Percentiles rank a stretch among this genome's conserved stretches.
These are phyloP conservation scores for Stenocarpella maydis DNA, from an alignment of 2,329 filamentous ascomycete genomes.

Conservation along the genomic window DNA sequence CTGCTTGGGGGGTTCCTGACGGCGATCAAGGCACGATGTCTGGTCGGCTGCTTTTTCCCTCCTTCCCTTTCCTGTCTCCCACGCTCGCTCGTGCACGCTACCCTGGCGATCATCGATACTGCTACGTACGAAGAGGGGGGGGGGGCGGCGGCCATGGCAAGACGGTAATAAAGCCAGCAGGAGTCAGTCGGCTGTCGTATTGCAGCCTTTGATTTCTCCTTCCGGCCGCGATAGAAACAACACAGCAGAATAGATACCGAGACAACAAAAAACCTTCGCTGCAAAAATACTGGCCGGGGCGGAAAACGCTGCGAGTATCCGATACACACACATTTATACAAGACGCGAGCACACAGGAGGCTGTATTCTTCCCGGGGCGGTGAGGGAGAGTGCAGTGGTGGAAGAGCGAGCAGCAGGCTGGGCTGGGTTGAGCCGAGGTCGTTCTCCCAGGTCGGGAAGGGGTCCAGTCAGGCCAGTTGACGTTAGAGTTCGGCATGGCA, in stretches of 20 bases:
- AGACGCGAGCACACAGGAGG: not conserved
- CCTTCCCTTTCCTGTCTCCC: not conserved
- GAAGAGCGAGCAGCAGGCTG: not conserved
- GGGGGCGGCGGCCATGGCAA: not conserved
- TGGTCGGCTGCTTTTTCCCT: not conserved
- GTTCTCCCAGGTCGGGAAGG: too few relatives aligned
- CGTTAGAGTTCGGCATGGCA: not conserved
- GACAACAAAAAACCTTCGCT: too few relatives aligned
- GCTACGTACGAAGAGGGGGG: not conserved
- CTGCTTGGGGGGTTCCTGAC: too few relatives aligned
- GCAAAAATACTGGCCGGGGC: conserved; percentile 4
- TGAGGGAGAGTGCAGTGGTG: conserved; percentile 12
- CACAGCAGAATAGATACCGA: too few relatives aligned
- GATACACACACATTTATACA: not conserved
- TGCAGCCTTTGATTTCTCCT: not conserved
- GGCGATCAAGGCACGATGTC: conserved; percentile 15
- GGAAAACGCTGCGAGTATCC: conserved; percentile 6
- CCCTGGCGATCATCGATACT: conserved; percentile 9
- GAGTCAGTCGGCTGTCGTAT: not conserved
- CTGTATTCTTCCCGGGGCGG: conserved; percentile 1
- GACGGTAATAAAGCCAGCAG: not conserved
- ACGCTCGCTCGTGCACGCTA: conserved; percentile 15
- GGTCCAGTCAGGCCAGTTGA: not conserved
- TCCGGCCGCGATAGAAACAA: not conserved
- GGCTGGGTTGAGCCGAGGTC: not conserved